Base-by-base conservation (phyloP, 768 basidiomycete species). In the Lepiota venenata region DNA sequence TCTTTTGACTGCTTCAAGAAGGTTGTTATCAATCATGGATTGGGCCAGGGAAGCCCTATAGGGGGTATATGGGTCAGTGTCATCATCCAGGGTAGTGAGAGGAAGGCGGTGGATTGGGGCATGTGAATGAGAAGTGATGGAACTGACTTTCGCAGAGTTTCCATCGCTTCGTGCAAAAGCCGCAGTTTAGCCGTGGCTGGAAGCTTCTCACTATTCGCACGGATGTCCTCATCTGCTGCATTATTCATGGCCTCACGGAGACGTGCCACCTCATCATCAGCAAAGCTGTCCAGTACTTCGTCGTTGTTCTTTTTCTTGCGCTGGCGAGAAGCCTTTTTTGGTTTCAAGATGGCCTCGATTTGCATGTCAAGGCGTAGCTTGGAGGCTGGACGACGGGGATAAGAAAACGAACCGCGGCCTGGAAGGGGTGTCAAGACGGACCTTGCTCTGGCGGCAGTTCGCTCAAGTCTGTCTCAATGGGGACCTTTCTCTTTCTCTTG, bases 1-100 rank as follows among this genome's bases (percentile, higher is more conserved):
- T 36, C 83, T 76, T 38, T 83, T 79, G 47, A 98, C 93, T 4
- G 88, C 93, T 60, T 93, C 90, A 25, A 99, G 77, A 39, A 98
- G 82, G 59, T 95, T 93, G 68, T 94, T 94, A 71, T 99, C 97
- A 49, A 93, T 84, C 64, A 98, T 96, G 4, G 93, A 91, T 63
- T 96, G 92, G 10, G 88, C 84, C 14, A 96, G 81, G 1, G 92
- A 85, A 15, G 84, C 81, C 69, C 93, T 96, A 50, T n/a, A 64
- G 15, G 51, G 16, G 54, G 36, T 22, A 45, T 18, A 55, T 39
- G 10, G 32, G 37, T 42, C 54, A 40, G 39, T 38, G 56, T n/a
- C 55, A 51, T 18, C 37, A 53, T 46, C 56, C 57, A 64, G 32
- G 18, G 37, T 29, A 45, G 36, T 46, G 58, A 44, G 16, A 47